A percentile compares a stretch with the other conserved stretches of the same genome.
Conservation (phyloP, 805 yeast species). For the Saitoella complicata region DNA sequence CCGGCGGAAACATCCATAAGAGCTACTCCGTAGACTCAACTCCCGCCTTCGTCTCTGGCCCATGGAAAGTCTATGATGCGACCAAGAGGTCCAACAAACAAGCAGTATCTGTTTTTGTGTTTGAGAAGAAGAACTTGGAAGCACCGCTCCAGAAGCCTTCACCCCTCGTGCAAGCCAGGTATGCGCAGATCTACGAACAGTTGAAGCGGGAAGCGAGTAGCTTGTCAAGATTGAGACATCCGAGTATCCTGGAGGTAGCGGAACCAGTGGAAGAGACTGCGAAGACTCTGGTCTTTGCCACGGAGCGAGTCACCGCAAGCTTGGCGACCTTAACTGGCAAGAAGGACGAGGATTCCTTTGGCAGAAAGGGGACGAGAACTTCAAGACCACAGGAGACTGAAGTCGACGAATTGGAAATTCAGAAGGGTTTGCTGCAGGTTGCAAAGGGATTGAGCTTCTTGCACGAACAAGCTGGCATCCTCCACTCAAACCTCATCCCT, state of each 20-base stretch:
- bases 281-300: slow-evolving; percentile 60
- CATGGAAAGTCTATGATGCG: slow-evolving; percentile 81
- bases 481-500: slow-evolving; percentile 70
- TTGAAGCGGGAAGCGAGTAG: slow-evolving; percentile 53
- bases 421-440: slow-evolving; percentile 68
- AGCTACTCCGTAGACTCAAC: too few relatives aligned
- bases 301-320: slow-evolving; percentile 56
- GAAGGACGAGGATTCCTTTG: slow-evolving; percentile 12
- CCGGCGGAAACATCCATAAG: too few relatives aligned
- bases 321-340: slow-evolving; percentile 29
- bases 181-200: slow-evolving; percentile 50
- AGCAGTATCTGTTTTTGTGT: slow-evolving; percentile 66
- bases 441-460: slow-evolving; percentile 67
- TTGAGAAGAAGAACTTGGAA: slow-evolving; percentile 67
- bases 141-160: slow-evolving; percentile 31
- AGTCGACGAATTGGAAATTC: slow-evolving; percentile 37
- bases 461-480: slow-evolving; percentile 56
- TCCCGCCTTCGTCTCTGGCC: slow-evolving; percentile 29
- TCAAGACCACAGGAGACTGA: slow-evolving; percentile 17
- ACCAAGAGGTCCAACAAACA: slow-evolving; percentile 42
- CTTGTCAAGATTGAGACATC: slow-evolving; percentile 73
- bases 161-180: slow-evolving; percentile 32
- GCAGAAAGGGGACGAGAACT: slow-evolving; percentile 10
- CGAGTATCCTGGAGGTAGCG: slow-evolving; percentile 62
- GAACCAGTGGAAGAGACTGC: slow-evolving; percentile 86